Evolutionary conservation across 306 rosid species (phyloP), one percentile per base, ranked within the genome.

Genomic region (Amphicarpaea edgeworthii): DNA sequence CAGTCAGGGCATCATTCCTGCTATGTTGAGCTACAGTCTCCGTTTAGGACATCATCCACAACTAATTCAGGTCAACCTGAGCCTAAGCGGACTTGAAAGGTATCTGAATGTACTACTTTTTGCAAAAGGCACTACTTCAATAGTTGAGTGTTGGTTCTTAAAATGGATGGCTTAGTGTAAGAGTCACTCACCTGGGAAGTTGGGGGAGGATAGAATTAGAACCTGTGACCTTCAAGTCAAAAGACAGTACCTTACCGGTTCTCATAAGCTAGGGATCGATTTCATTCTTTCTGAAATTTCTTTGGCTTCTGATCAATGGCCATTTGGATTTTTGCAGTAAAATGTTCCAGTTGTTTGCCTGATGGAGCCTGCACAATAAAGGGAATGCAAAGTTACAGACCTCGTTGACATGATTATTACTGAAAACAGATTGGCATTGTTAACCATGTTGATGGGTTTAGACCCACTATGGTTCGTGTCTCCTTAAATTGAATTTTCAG

Each of bases 1-100:
- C 85, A 50, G 70, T 83, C 88, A 80, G 79, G 70, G 83, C 77
- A 79, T 76, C 85, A 28, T 79, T 88, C 87, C 88, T 79, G 79
- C 82, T 83, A 80, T 83, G 79, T 66, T 80, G 85, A 87, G 86
- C 85, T 37, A 59, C 63, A 63, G 84, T 80, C 84, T 81, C 83
- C 75, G 45, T 84, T 72, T 71, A 79, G 84, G 90, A 77, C 79
- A 72, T 80, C 72, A 41, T 72, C 79, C 69, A 37, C 75, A 58
- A 68, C 51, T 78, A 58, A 68, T 82, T 78, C 89, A 82, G 84
- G 86, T 82, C 73, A 64, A 68, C 71, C 72, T 40, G 77, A 78
- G 80, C 77, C 66, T 68, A 54, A 20, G 85, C 79, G 73, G 73
- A 79, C 74, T 79, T 71, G 60, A 71, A 68, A 72, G 90, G 96